A percentile compares a stretch with the other conserved stretches of the same genome.
Evolutionary conservation across 176 grass and related monocot species (phyloP).

Genomic region (Carex scoparia): DNA sequence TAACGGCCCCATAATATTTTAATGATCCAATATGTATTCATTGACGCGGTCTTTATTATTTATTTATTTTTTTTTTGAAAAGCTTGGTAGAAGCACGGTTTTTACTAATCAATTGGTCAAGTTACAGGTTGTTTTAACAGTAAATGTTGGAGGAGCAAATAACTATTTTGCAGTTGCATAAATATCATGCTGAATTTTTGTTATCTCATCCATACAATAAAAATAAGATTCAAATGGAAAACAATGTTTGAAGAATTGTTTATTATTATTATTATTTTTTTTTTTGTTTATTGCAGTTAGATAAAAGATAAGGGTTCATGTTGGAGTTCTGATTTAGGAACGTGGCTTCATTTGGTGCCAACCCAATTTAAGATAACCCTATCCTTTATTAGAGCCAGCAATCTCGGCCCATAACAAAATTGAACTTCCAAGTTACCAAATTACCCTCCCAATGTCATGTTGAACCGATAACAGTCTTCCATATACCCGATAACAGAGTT

Average conservation of each 20-base stretch:
- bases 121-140: background rate
- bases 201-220: background rate
- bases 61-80: no score
- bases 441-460: background rate
- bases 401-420: background rate
- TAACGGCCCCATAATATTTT: background rate
- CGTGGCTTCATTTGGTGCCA: constrained; percentile 12
- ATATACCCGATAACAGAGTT: no score
- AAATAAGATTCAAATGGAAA: background rate
- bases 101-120: background rate
- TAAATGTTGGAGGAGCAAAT: background rate
- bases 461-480: background rate
- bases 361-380: constrained; percentile 17
- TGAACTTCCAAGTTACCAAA: background rate
- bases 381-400: background rate
- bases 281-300: background rate
- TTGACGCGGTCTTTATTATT: background rate
- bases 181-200: background rate
- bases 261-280: no score
- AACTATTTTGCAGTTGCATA: background rate
- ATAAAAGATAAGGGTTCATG: background rate
- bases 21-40: background rate
- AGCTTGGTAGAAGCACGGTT: no score
- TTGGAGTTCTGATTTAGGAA: background rate
- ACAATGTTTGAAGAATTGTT: no score